A percentile compares a stretch with the other conserved stretches of the same genome.
Conservation (phyloP, 257 asterid genomes). For the Primulina eburnea region DNA sequence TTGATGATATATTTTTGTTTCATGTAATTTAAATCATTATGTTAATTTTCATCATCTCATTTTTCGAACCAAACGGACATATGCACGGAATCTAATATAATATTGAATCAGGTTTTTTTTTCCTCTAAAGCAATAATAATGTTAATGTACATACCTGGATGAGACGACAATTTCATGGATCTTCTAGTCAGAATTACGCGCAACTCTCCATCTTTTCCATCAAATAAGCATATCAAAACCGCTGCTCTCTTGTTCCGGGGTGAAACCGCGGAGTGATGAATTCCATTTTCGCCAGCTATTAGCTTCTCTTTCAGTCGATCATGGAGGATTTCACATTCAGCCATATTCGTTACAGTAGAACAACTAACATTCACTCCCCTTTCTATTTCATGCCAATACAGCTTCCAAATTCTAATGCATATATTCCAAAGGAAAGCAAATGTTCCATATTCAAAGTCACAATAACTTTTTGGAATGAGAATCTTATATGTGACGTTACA, state of each 20-base stretch:
- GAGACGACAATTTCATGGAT: constrained; percentile 56
- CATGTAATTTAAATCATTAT: too few species aligned
- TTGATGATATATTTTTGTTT: too few species aligned
- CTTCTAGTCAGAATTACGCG: constrained; percentile 56
- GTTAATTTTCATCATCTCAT: too few species aligned
- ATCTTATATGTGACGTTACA: too few species aligned
- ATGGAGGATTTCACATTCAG: not conserved
- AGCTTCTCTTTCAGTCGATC: not conserved
- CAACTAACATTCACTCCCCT: too few species aligned
- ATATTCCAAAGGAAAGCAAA: not conserved
- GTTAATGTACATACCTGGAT: constrained; percentile 40
- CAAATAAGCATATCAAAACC: constrained; percentile 50
- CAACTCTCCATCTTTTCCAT: constrained; percentile 43
- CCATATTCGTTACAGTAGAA: not conserved
- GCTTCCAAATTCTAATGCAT: not conserved
- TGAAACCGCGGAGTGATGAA: not conserved
- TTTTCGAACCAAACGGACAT: too few species aligned
- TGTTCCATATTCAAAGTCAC: not conserved
- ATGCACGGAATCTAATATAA: too few species aligned
- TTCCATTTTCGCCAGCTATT: not conserved
- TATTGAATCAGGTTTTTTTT: too few species aligned
- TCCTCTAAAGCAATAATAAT: too few species aligned
- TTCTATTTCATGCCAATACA: not conserved
- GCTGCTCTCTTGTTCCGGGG: constrained; percentile 54
- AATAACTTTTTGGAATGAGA: not conserved